These are phyloP conservation scores for Macrophomina phaseolina DNA, from an alignment of 2,329 filamentous ascomycete species.

Conservation along the genomic window DNA sequence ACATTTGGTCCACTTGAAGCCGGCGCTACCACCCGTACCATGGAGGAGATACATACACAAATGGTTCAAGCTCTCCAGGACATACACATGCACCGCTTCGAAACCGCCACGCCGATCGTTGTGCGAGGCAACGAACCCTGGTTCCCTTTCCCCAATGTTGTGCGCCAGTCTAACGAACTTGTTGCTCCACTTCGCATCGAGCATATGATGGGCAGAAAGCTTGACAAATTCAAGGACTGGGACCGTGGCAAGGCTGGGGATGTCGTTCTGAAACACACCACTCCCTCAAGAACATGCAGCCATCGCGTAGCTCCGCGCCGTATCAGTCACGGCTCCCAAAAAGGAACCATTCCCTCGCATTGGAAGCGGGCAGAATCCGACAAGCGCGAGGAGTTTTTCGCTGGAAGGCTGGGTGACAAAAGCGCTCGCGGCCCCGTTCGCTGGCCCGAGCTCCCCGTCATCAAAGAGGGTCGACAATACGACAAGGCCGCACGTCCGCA, in stretches of 20 bases:
- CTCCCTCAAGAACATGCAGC: background rate
- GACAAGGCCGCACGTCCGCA: constrained; percentile 8
- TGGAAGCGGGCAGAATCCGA: background rate
- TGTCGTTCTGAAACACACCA: background rate
- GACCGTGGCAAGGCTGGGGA: constrained; percentile 7
- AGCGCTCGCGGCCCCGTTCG: constrained; percentile 9
- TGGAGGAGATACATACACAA: constrained; percentile 12
- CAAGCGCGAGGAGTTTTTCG: background rate
- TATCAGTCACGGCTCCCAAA: background rate
- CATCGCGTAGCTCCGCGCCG: background rate
- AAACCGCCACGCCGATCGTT: background rate
- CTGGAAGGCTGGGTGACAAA: background rate
- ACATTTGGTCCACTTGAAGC: background rate
- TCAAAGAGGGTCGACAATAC: constrained; percentile 15
- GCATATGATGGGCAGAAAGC: constrained; percentile 3
- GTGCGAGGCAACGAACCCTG: constrained; percentile 20
- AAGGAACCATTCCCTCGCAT: background rate
- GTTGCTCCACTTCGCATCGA: background rate
- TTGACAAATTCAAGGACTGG: constrained; percentile 9
- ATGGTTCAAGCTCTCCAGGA: constrained; percentile 3
- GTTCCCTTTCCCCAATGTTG: constrained; percentile 23
- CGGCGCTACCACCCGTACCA: background rate
- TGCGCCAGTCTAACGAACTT: constrained; percentile 10
- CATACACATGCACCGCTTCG: constrained; percentile 13
- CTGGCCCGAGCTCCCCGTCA: constrained; percentile 9